phyloP scores from a whole-genome alignment of 1,284 basidiomycete species.

The Cystobasidium sp. region DNA sequence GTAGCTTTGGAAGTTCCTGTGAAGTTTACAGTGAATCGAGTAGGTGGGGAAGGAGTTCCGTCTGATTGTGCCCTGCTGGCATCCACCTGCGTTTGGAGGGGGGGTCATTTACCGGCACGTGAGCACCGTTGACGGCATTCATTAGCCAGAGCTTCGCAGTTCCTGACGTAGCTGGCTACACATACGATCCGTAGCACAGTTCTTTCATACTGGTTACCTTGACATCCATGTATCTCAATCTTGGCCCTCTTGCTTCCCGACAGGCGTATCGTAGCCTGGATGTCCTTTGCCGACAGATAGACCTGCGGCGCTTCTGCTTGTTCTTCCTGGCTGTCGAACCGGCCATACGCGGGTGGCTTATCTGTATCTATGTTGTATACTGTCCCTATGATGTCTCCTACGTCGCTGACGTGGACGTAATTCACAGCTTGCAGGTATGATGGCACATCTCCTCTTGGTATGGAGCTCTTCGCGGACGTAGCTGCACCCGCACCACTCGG shows the following conservation, averaged over 20 bases:
- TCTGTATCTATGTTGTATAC: constrained; percentile 30
- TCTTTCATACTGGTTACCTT: background rate
- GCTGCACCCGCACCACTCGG: background rate
- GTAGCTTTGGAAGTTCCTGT: background rate
- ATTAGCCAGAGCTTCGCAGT: background rate
- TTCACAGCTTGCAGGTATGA: constrained; percentile 5
- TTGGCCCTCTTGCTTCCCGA: constrained; percentile 37
- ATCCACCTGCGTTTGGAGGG: background rate
- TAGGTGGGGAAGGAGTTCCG: background rate
- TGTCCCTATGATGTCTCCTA: constrained; percentile 22
- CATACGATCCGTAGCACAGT: constrained; percentile 25
- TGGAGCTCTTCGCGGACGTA: constrained; percentile 1
- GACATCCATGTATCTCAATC: constrained; percentile 7
- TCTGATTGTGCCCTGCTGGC: background rate
- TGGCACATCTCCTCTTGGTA: background rate
- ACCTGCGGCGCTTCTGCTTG: constrained; percentile 28
- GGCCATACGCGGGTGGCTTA: constrained; percentile 19
- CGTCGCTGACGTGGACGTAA: constrained; percentile 27
- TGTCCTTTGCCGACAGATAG: constrained; percentile 21
- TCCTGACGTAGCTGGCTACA: background rate
- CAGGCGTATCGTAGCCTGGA: constrained; percentile 12
- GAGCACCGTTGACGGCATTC: background rate
- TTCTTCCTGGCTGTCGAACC: constrained; percentile 28
- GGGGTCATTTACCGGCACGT: too few species aligned
- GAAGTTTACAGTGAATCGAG: constrained; percentile 11